phyloP scores from a whole-genome alignment of 163 green algal genomes.

The Scenedesmus sp. region DNA sequence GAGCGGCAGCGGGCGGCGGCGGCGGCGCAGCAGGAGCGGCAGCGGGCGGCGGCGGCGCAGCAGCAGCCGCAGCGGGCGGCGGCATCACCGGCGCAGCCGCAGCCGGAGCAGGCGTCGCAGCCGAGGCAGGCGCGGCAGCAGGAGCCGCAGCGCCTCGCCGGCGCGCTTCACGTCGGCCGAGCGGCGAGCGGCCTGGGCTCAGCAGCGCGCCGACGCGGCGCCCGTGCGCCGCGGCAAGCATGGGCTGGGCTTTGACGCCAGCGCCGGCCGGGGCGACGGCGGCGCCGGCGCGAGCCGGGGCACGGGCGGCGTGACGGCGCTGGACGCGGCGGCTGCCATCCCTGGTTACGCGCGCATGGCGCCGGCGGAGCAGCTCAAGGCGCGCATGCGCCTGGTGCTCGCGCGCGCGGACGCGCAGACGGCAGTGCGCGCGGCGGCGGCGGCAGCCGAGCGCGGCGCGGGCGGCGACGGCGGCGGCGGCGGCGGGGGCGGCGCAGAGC shows the following conservation, averaged over 20 bases:
- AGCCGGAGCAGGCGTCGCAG: slow-evolving; percentile 6
- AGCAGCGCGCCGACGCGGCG: not conserved
- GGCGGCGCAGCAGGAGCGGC: not conserved
- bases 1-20: slow-evolving; percentile 6
- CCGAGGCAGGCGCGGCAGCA: not conserved
- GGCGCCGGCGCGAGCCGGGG: not conserved
- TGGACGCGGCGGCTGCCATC: slow-evolving; percentile 23
- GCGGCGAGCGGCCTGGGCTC: not conserved
- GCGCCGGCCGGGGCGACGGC: not conserved
- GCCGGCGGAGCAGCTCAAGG: slow-evolving; percentile 31
- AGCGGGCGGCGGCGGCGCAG: not conserved
- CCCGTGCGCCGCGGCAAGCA: slow-evolving; percentile 31
- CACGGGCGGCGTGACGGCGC: not conserved
- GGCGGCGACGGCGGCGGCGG: not conserved
- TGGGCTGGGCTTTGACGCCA: slow-evolving; percentile 17
- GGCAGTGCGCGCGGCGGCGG: not conserved
- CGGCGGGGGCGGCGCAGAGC: not conserved
- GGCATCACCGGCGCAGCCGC: not conserved
- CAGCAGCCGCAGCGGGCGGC: not conserved
- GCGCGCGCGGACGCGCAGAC: slow-evolving; percentile 3
- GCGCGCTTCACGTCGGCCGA: slow-evolving; percentile 13
- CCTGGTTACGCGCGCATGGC: slow-evolving; percentile 11
- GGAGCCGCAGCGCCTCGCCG: not conserved
- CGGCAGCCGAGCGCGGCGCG: not conserved
- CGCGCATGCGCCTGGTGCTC: slow-evolving; percentile 28